Evolutionary conservation across 805 yeast genomes (phyloP).

Genomic region (Ogataea nonfermentans): DNA sequence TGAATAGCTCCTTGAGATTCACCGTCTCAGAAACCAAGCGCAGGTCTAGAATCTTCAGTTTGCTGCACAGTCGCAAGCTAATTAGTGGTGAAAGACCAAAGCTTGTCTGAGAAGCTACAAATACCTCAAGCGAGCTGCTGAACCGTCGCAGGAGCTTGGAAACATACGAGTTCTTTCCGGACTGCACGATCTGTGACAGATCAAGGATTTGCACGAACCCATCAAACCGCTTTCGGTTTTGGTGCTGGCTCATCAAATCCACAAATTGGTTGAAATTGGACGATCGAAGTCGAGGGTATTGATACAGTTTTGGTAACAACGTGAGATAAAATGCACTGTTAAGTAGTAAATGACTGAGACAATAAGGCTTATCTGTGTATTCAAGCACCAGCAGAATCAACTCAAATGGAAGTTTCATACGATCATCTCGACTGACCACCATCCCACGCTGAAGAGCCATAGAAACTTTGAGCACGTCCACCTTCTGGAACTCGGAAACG

Average conservation of each 20-base stretch:
- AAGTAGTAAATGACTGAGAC: slow-evolving; percentile 55
- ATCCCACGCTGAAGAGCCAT: slow-evolving; percentile 28
- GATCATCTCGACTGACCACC: slow-evolving; percentile 24
- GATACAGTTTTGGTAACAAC: slow-evolving; percentile 65
- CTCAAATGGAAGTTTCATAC: slow-evolving; percentile 47
- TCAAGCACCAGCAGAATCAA: slow-evolving; percentile 41
- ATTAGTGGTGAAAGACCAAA: slow-evolving; percentile 89
- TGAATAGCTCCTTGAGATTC: slow-evolving; percentile 74
- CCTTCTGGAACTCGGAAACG: slow-evolving; percentile 46
- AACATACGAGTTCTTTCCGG: slow-evolving; percentile 88
- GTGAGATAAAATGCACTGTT: slow-evolving; percentile 58
- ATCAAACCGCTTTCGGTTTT: slow-evolving; percentile 50
- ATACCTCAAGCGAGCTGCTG: slow-evolving; percentile 57
- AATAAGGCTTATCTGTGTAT: slow-evolving; percentile 33
- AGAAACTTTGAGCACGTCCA: slow-evolving; percentile 41
- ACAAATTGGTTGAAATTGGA: slow-evolving; percentile 72
- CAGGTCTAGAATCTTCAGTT: slow-evolving; percentile 65
- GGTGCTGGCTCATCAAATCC: slow-evolving; percentile 49
- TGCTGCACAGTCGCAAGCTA: slow-evolving; percentile 70
- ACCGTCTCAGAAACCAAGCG: slow-evolving; percentile 89
- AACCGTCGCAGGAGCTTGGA: slow-evolving; percentile 81
- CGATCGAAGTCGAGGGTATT: slow-evolving; percentile 59
- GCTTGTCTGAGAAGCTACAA: slow-evolving; percentile 92
- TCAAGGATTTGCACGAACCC: slow-evolving; percentile 64
- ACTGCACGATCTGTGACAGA: slow-evolving; percentile 75